Base-by-base conservation (phyloP, 805 yeast genomes). In the Candida oleophila region DNA sequence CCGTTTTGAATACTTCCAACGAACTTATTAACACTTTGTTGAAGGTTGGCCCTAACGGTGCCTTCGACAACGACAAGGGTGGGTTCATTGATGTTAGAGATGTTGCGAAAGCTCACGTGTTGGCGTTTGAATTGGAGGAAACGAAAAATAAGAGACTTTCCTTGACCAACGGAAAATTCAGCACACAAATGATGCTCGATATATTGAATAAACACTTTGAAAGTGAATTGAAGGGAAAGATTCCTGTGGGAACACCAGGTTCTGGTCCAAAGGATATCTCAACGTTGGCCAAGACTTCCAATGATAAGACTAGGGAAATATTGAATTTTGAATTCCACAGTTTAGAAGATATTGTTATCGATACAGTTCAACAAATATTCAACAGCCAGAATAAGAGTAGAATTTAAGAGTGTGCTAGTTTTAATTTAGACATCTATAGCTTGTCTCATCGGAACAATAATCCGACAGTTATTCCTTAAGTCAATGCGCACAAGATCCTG, bases 71-170 rank as follows among this genome's bases (percentile, higher is more conserved):
- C 3, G 34, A 16, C 9, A 19, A 15, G 1, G 55, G 56, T 38
- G 56, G 53, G 11, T 70, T 58, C 41, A 68, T 77, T 30, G 86
- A 82, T 59, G 87, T 82, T 4, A 71, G 86, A 55, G 87, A 83
- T 55, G 84, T 78, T 35, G 85, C 87, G 5, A 58, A 57, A 45
- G 81, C 83, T 5, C 89, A 83, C 56, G 54, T 80, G 12, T 53
- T 58, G 15, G 82, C 85, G 3, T 67, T 79, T 47, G 76, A 74
- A 53, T 66, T 62, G 47, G 63, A 61, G 32, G 48, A 36, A 2
- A 55, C 64, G 5, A 49, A 53, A 19, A 54, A 55, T 38, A 45
- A 64, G 49, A 54, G 70, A 38, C 57, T 66, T 41, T 44, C 62
- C 40, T 35, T 65, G 49, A 52, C 44, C 42, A 48, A 56, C 0